Base-by-base conservation (phyloP, 1,139 yeast genomes). In the Lodderomyces margitis region DNA sequence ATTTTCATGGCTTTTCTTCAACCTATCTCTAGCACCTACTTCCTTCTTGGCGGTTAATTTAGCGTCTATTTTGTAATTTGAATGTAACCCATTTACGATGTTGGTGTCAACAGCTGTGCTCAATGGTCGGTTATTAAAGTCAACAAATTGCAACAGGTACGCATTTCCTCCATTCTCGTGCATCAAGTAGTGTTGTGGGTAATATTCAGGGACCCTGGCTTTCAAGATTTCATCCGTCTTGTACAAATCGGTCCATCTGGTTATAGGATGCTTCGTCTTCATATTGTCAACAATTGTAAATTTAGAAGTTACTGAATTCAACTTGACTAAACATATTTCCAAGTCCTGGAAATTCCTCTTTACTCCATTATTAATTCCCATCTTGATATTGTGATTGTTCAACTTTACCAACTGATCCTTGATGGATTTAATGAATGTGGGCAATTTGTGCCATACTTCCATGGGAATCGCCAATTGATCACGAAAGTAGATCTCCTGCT, bases 361-460 rank as follows among this genome's bases (percentile, higher is more conserved):
- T 8, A 28, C 10, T 28, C 17, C 32, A 28, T 28, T 28, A 19
- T 28, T 15, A 5, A 15, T 12, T 15, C 32, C 32, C 32, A 28
- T 15, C 10, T 28, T 28, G 19, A 15, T 28, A 15, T 28, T 15
- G 10, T 28, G 32, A 34, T 34, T 42, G 36, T 19, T 41, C 34
- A 14, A 21, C 19, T 41, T 35, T 8, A 28, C 24, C 21, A 46
- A 36, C 31, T 43, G 31, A 38, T 49, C 52, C 30, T 44, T 44
- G n/a, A 47, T 40, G 8, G 15, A 30, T 23, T 49, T 49, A 20
- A 49, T 40, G 34, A 40, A 41, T 6, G 42, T 38, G 10, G 52
- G 50, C 11, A 49, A 38, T 24, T 47, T 46, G 27, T 36, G 39
- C 52, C 52, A 49, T n/a, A 49, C 39, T 21, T 46, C 48, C 38